Percentiles rank a stretch among this genome's conserved stretches.
Conservation (phyloP, 2,329 filamentous ascomycete species). For the Clonostachys sp. region DNA sequence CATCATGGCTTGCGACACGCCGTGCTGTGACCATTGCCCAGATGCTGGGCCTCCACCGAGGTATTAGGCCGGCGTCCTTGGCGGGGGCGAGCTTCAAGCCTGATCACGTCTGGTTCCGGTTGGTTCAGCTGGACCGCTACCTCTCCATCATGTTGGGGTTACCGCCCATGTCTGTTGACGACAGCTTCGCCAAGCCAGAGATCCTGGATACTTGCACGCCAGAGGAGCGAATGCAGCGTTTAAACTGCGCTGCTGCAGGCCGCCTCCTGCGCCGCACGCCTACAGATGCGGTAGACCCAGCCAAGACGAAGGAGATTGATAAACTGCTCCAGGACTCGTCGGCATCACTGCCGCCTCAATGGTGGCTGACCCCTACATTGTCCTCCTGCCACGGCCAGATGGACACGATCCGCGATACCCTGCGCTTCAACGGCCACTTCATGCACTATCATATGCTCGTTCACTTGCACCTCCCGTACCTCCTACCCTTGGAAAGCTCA, state of each 20-base stretch:
- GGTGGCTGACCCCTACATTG: conserved; percentile 38
- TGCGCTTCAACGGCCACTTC: conserved; percentile 39
- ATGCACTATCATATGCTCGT: conserved; percentile 45
- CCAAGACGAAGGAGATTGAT: conserved; percentile 34
- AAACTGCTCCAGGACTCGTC: conserved; percentile 25
- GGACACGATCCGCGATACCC: conserved; percentile 10
- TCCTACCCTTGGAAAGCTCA: conserved; percentile 34
- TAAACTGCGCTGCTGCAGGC: conserved; percentile 34
- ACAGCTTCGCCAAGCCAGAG: conserved; percentile 24
- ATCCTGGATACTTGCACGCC: conserved; percentile 19
- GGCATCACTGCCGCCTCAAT: conserved; percentile 14
- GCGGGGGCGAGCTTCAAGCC: conserved; percentile 15
- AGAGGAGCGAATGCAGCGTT: conserved; percentile 37
- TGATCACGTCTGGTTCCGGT: conserved; percentile 39
- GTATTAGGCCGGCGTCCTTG: conserved; percentile 23
- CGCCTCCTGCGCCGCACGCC: conserved; percentile 36
- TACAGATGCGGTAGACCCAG: conserved; percentile 37
- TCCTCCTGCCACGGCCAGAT: conserved; percentile 5
- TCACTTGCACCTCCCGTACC: conserved; percentile 50
- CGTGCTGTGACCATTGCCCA: conserved; percentile 45
- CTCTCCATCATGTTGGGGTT: conserved; percentile 47
- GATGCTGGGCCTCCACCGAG: conserved; percentile 41
- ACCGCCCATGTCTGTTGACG: conserved; percentile 34
- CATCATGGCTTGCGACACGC: conserved; percentile 47
- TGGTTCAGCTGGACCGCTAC: conserved; percentile 44